A percentile compares a stretch with the other conserved stretches of the same genome.
Evolutionary conservation across 257 asterid genomes (phyloP).

Genomic region (Primulina tabacum): DNA sequence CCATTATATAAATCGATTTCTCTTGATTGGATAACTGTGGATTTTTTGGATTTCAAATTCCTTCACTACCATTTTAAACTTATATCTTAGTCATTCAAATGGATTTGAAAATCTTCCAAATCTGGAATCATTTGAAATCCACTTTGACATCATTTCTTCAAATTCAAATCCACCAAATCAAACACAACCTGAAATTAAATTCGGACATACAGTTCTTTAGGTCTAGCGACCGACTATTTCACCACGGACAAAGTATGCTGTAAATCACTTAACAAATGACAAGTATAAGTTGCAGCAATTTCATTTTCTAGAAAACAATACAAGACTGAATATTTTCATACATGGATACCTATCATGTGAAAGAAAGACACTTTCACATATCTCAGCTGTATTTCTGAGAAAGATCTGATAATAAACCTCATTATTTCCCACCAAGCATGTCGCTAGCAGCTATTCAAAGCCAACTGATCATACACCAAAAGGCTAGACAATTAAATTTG

Average conservation of each 20-base stretch:
- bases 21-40: background rate
- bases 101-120: no score
- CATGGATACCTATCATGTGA: background rate
- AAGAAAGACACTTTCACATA: constrained; percentile 1
- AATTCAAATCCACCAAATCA: no score
- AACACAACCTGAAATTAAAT: constrained; percentile 10
- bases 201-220: constrained; percentile 4
- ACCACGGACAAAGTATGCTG: no score
- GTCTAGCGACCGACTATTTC: background rate
- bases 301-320: constrained; percentile 8
- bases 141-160: no score
- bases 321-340: background rate
- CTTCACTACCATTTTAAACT: background rate
- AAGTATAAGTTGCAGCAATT: background rate
- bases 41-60: background rate
- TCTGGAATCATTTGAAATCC: no score
- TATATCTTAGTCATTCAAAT: no score
- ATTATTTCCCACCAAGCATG: constrained; percentile 4
- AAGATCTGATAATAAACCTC: constrained; percentile 6
- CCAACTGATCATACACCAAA: constrained; percentile 13
- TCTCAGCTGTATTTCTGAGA: background rate
- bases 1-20: background rate
- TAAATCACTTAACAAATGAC: no score
- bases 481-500: background rate
- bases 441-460: constrained; percentile 18